A percentile compares a stretch with the other conserved stretches of the same genome.
phyloP scores from a whole-genome alignment of 805 yeast genomes.

The Sungouiella blattae region DNA sequence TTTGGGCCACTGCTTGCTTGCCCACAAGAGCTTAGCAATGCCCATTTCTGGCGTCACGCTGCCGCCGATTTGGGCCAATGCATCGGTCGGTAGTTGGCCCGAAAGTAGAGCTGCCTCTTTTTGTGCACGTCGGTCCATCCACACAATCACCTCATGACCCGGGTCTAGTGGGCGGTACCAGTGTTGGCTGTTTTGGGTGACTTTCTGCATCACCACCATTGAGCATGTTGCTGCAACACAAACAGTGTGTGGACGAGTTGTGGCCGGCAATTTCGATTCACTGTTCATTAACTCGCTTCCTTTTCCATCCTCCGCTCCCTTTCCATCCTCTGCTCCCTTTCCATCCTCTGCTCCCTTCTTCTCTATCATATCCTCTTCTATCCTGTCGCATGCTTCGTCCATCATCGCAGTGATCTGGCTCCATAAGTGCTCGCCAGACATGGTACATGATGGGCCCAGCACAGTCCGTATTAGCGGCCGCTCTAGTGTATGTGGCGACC shows the following conservation, averaged over 20 bases:
- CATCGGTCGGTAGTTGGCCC: conserved; percentile 16
- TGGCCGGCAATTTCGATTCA: too few species aligned
- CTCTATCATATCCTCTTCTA: conserved; percentile 23
- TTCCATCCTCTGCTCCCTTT: too few species aligned
- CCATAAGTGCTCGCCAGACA: conserved; percentile 13
- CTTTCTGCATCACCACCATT: conserved; percentile 41
- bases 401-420: conserved; percentile 8
- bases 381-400: conserved; percentile 1
- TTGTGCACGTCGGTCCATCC: conserved; percentile 56
- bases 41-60: conserved; percentile 56
- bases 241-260: conserved; percentile 23
- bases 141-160: conserved; percentile 45
- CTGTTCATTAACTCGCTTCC: too few species aligned
- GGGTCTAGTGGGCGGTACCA: conserved; percentile 29
- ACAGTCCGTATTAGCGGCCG: conserved; percentile 6
- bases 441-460: conserved; percentile 9
- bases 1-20: conserved; percentile 21
- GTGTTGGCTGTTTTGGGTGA: conserved; percentile 9
- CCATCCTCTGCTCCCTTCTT: conserved; percentile 36
- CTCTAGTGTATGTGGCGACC: conserved; percentile 8
- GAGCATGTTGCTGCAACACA: conserved; percentile 58
- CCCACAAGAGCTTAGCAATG: conserved; percentile 46
- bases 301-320: too few species aligned
- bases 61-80: conserved; percentile 36
- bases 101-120: conserved; percentile 31